phyloP scores from a whole-genome alignment of 345 rosid species.

The Cardamine chenopodiifolia region DNA sequence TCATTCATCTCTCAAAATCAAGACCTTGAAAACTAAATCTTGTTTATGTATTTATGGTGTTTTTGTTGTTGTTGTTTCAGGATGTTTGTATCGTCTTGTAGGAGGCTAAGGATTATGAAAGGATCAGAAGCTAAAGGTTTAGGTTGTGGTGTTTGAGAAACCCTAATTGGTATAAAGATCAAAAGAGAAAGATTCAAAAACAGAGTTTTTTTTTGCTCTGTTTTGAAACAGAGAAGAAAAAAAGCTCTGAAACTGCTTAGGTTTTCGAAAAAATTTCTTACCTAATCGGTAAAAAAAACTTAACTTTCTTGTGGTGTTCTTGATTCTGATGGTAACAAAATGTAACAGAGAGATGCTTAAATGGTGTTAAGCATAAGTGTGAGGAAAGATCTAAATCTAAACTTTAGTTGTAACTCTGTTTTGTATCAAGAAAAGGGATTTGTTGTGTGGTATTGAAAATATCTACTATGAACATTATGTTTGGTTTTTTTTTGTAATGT shows the following conservation, averaged over 20 bases:
- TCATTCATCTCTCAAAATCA: conserved; percentile 1
- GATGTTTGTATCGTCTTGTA: conserved; percentile 90
- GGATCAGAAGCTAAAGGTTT: conserved; percentile 85
- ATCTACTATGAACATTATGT: conserved; percentile 22
- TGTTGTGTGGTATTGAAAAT: conserved; percentile 23
- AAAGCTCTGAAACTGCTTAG: conserved; percentile 47
- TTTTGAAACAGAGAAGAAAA: conserved; percentile 13
- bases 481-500: too few relatives aligned
- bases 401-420: conserved; percentile 31
- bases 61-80: conserved; percentile 46
- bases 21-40: neutral
- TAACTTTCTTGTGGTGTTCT: conserved; percentile 36
- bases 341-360: conserved; percentile 36
- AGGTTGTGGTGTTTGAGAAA: conserved; percentile 59
- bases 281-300: conserved; percentile 23
- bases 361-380: conserved; percentile 38
- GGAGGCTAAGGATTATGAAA: conserved; percentile 88
- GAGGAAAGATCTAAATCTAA: conserved; percentile 23
- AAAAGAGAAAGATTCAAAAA: conserved; percentile 37
- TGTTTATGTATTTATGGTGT: conserved; percentile 23
- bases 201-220: conserved; percentile 12
- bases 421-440: neutral
- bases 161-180: neutral
- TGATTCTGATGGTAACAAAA: conserved; percentile 33
- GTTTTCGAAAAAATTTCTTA: conserved; percentile 46